These are phyloP conservation scores for Cladosporium oxysporum DNA, from an alignment of 2,329 filamentous ascomycete genomes.

Conservation along the genomic window DNA sequence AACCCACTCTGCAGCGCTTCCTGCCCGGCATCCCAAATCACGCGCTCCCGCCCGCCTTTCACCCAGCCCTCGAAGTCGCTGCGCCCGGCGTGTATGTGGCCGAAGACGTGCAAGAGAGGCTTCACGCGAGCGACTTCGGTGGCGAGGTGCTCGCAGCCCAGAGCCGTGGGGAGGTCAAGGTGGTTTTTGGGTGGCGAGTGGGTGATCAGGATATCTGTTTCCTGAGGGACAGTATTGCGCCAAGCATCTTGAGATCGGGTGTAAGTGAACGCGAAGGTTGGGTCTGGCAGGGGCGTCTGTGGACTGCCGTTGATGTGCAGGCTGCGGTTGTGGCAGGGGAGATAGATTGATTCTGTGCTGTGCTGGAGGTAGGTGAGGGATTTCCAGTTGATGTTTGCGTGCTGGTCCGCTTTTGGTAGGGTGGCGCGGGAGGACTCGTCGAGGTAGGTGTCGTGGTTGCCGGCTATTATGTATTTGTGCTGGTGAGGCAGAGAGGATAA, in stretches of 20 bases:
- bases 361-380: slow-evolving; percentile 76
- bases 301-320: slow-evolving; percentile 79
- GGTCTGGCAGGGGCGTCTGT: slow-evolving; percentile 76
- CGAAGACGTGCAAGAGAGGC: slow-evolving; percentile 78
- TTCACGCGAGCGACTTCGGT: slow-evolving; percentile 72
- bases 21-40: slow-evolving; percentile 76
- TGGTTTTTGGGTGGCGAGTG: slow-evolving; percentile 78
- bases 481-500: slow-evolving; percentile 70
- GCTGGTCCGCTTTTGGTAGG: slow-evolving; percentile 54
- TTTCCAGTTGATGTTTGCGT: slow-evolving; percentile 63
- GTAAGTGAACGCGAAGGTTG: slow-evolving; percentile 79
- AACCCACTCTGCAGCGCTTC: slow-evolving; percentile 68
- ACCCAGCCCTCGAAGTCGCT: slow-evolving; percentile 30
- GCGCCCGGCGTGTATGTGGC: slow-evolving; percentile 73
- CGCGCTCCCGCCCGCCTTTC: slow-evolving; percentile 63
- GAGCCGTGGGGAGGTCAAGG: slow-evolving; percentile 61
- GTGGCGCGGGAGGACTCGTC: slow-evolving; percentile 64
- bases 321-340: slow-evolving; percentile 49
- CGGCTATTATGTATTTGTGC: slow-evolving; percentile 79
- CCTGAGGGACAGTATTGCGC: slow-evolving; percentile 67
- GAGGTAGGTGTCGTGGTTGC: slow-evolving; percentile 88
- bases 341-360: slow-evolving; percentile 51
- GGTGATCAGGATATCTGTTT: slow-evolving; percentile 78
- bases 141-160: slow-evolving; percentile 70
- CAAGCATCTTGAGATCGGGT: slow-evolving; percentile 66